Base-by-base conservation (phyloP, 108 stramenopile species). In the Stephanodiscus triporus region DNA sequence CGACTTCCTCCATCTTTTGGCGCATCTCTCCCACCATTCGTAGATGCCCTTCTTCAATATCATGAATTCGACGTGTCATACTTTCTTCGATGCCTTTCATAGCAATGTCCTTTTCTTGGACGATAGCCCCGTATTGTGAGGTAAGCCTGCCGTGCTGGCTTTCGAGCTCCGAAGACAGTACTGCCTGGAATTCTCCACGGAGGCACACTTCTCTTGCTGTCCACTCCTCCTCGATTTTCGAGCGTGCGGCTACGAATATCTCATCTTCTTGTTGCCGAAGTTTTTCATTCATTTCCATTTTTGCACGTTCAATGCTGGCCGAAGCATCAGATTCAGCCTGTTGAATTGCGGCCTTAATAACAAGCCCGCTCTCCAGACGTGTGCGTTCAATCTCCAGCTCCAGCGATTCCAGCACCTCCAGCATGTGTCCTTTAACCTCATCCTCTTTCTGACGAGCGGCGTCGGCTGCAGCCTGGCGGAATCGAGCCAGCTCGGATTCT, bases 81-180 rank as follows among this genome's bases (percentile, higher is more conserved):
- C 37, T n/a, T 22, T 45, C 43, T 26, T 66, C 32, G 10, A 36
- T 27, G 26, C 30, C 38, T 57, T 66, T 66, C 54, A 77, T 45
- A 59, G 61, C 62, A 9, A 24, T 43, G 27, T 84, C 65, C 49
- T 77, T 63, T 23, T 64, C 68, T 32, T 66, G 63, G 47, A 87
- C 72, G 11, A 78, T 78, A 20, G 63, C 71, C 49, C 78, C 81
- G 57, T 73, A 87, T 54, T 82, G 75, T 5, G 76, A 72, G 13
- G 43, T 57, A 26, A 84, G 43, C 40, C 75, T 70, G 38, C 37
- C 50, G 5, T 36, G 73, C 29, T 73, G 73, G 37, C 10, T 40
- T 56, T 75, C 58, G 24, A 75, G 65, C 30, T 66, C 47, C 3
- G 43, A 11, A 29, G 53, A 30, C 11, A 56, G 26, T n/a, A 57